Conservation (phyloP, 805 yeast species). For the Candida suzukii region DNA sequence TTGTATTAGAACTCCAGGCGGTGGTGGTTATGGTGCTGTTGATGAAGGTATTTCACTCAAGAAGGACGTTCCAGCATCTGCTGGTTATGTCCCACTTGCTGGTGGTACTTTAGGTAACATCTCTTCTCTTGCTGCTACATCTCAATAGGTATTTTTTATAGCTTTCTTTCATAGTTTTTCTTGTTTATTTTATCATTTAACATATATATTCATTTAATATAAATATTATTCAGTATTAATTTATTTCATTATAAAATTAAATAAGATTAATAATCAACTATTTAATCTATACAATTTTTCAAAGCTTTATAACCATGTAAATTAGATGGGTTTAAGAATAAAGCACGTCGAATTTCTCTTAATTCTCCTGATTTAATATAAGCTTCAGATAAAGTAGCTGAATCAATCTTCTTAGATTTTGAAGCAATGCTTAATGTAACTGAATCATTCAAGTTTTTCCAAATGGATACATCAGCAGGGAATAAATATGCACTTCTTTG, state of each 20-base stretch:
- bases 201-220: not conserved
- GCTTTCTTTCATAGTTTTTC: too few species aligned
- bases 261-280: too few species aligned
- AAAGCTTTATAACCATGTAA: constrained; percentile 18
- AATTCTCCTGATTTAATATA: constrained; percentile 41
- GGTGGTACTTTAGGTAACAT: constrained; percentile 14
- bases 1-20: constrained; percentile 33
- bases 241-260: too few species aligned
- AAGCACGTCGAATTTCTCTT: constrained; percentile 58
- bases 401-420: constrained; percentile 40
- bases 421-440: constrained; percentile 56
- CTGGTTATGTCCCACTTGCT: constrained; percentile 11
- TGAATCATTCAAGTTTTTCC: constrained; percentile 56
- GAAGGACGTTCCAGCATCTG: constrained; percentile 13
- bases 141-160: not conserved
- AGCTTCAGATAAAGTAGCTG: constrained; percentile 44
- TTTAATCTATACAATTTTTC: constrained; percentile 2
- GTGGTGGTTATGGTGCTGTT: constrained; percentile 37
- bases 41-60: constrained; percentile 27
- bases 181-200: too few species aligned
- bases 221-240: too few species aligned
- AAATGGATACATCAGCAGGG: constrained; percentile 62
- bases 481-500: constrained; percentile 66
- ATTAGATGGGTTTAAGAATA: constrained; percentile 56
- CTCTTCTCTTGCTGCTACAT: not conserved